Evolutionary conservation across 352 stramenopile species (phyloP).

Genomic region (Globisporangium perplexum): DNA sequence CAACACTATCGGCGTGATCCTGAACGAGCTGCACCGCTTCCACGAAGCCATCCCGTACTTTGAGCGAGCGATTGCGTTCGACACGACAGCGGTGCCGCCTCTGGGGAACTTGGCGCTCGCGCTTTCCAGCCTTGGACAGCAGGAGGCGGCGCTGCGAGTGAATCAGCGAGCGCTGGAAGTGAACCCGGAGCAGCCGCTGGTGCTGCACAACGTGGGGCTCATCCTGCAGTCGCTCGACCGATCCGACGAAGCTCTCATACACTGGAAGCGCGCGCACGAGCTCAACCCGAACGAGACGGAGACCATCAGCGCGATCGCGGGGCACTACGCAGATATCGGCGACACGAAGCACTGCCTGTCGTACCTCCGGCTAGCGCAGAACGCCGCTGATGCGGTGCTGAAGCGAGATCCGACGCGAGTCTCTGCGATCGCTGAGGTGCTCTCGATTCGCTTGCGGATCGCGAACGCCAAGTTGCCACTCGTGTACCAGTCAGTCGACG

Average conservation of each 20-base stretch:
- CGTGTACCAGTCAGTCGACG: conserved; percentile 18
- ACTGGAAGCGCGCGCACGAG: conserved; percentile 10
- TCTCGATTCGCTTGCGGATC: conserved; percentile 16
- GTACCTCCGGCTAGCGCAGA: conserved; percentile 7
- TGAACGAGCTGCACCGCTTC: conserved; percentile 6
- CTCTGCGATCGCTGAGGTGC: background rate
- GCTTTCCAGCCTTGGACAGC: conserved; percentile 4
- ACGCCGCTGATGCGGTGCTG: background rate
- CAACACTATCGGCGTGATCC: conserved; percentile 25
- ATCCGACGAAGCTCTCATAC: conserved; percentile 7
- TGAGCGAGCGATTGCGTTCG: conserved; percentile 2
- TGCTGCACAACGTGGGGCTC: conserved; percentile 26
- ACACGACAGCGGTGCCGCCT: conserved; percentile 13
- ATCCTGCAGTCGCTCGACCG: conserved; percentile 9
- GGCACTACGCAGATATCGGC: conserved; percentile 13
- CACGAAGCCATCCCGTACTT: conserved; percentile 12
- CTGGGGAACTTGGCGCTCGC: conserved; percentile 18
- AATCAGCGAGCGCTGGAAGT: conserved; percentile 14
- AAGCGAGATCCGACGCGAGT: background rate
- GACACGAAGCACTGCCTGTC: conserved; percentile 1
- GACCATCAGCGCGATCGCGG: conserved; percentile 16
- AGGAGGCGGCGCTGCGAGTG: conserved; percentile 9
- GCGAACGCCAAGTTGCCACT: conserved; percentile 18
- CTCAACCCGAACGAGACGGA: conserved; percentile 7
- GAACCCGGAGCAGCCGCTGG: conserved; percentile 8